A percentile compares a stretch with the other conserved stretches of the same genome.
phyloP scores from a whole-genome alignment of 225 moss, liverwort and hornwort genomes.

The Sphagnum contortum region DNA sequence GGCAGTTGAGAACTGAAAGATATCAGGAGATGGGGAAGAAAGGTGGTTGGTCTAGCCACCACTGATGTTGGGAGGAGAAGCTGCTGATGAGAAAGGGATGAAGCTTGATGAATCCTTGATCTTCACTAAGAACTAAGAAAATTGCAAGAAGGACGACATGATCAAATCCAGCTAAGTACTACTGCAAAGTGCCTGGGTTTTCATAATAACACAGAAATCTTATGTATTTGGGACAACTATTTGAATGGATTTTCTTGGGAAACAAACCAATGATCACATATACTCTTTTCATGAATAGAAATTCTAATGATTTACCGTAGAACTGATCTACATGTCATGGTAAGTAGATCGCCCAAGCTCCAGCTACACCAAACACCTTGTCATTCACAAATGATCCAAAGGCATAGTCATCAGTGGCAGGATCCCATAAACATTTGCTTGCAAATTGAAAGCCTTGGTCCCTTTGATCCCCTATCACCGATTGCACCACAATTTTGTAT shows the following conservation, averaged over 20 bases:
- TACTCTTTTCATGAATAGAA: too few species aligned
- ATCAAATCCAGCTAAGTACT: too few species aligned
- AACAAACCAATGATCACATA: too few species aligned
- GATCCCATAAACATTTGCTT: conserved; percentile 51
- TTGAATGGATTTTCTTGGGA: too few species aligned
- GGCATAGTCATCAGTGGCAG: conserved; percentile 41
- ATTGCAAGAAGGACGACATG: too few species aligned
- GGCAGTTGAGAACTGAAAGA: conserved; percentile 17
- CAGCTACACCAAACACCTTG: conserved; percentile 44
- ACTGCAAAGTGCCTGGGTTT: too few species aligned
- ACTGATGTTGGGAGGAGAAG: conserved; percentile 5
- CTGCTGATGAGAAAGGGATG: background rate
- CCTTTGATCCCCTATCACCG: conserved; percentile 38
- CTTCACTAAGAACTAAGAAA: conserved; percentile 3
- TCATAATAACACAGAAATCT: too few species aligned
- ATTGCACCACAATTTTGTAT: conserved; percentile 56
- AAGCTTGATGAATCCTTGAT: conserved; percentile 13
- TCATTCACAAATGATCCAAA: conserved; percentile 51
- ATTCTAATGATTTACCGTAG: too few species aligned
- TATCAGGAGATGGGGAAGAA: conserved; percentile 23
- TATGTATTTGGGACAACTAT: too few species aligned
- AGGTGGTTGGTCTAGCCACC: conserved; percentile 8
- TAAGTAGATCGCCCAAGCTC: conserved; percentile 48
- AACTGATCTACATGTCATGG: conserved; percentile 11
- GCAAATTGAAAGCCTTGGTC: conserved; percentile 58